Evolutionary conservation across 2,329 filamentous ascomycete genomes (phyloP).

Genomic region (Aureobasidium sp.): DNA sequence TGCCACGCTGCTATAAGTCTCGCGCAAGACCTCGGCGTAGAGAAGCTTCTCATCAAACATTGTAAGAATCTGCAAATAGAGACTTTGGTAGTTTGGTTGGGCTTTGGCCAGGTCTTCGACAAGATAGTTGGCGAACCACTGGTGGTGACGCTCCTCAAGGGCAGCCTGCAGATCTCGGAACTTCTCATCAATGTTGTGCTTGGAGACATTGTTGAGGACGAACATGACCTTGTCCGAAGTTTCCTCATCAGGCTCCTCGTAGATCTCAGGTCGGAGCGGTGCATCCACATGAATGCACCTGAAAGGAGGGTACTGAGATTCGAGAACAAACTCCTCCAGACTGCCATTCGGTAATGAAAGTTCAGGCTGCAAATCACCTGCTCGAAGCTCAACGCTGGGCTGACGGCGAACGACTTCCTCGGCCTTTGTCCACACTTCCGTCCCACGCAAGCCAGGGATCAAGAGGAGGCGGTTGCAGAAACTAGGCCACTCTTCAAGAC

Average conservation of each 20-base stretch:
- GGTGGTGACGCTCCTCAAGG: slow-evolving; percentile 73
- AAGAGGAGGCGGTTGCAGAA: slow-evolving; percentile 81
- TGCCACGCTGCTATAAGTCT: slow-evolving; percentile 82
- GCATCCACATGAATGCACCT: slow-evolving; percentile 70
- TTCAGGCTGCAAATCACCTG: neutral
- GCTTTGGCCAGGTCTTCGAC: slow-evolving; percentile 95
- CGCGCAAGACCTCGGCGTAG: slow-evolving; percentile 83
- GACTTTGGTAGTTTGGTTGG: slow-evolving; percentile 90
- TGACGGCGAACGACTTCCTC: slow-evolving; percentile 69
- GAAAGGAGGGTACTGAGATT: slow-evolving; percentile 65
- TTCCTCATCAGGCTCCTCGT: slow-evolving; percentile 76
- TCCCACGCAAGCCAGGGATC: slow-evolving; percentile 73
- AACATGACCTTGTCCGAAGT: slow-evolving; percentile 92
- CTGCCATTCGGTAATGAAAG: slow-evolving; percentile 59
- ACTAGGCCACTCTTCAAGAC: slow-evolving; percentile 89
- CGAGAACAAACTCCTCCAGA: slow-evolving; percentile 55
- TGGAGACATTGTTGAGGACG: slow-evolving; percentile 91
- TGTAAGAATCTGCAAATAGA: slow-evolving; percentile 84
- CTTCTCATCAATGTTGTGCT: slow-evolving; percentile 78
- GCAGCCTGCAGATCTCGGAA: slow-evolving; percentile 73
- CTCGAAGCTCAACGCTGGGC: slow-evolving; percentile 44
- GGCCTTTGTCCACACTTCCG: slow-evolving; percentile 68
- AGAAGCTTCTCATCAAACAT: slow-evolving; percentile 71
- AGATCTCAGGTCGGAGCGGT: slow-evolving; percentile 54
- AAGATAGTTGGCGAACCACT: slow-evolving; percentile 93